Conservation (phyloP, 371 early-diverging fungal species). For the Mortierella sp. region DNA sequence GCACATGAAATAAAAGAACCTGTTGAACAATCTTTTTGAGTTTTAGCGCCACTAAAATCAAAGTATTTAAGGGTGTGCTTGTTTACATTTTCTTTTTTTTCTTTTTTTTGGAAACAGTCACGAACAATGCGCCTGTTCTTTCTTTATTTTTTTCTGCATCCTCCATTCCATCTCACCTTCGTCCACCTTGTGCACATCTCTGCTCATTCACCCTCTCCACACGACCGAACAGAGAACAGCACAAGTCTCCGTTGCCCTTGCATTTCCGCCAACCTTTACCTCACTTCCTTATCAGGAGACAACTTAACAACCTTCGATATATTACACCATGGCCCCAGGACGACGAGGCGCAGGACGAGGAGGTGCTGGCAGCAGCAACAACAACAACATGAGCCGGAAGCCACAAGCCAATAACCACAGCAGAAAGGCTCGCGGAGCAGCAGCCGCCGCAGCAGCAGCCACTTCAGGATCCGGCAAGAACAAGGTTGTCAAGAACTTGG, state of each 20-base stretch:
- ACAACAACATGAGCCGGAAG: constrained; percentile 19
- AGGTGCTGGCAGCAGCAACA: constrained; percentile 1
- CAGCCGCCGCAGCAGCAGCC: constrained; percentile 24
- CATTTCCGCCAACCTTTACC: not conserved
- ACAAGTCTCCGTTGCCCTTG: not conserved
- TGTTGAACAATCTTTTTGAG: not conserved
- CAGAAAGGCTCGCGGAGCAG: constrained; percentile 39
- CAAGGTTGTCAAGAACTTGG: constrained; percentile 29
- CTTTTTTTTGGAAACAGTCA: not conserved
- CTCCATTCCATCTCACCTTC: not conserved
- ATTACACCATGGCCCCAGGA: constrained; percentile 50
- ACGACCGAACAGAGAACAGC: not conserved
- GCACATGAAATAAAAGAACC: not conserved
- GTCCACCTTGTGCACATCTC: not conserved
- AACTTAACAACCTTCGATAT: not conserved
- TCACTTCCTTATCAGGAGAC: not conserved
- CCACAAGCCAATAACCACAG: constrained; percentile 49
- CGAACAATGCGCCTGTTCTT: not conserved
- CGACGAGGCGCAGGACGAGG: constrained; percentile 28
- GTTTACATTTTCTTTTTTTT: constrained; percentile 7
- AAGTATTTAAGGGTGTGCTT: constrained; percentile 7
- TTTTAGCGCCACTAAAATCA: not conserved
- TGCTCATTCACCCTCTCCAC: not conserved
- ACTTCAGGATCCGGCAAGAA: constrained; percentile 13
- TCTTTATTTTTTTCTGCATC: constrained; percentile 4